A percentile compares a stretch with the other conserved stretches of the same genome.
phyloP scores from a whole-genome alignment of 768 basidiomycete genomes.

The Leccinum arenicola region DNA sequence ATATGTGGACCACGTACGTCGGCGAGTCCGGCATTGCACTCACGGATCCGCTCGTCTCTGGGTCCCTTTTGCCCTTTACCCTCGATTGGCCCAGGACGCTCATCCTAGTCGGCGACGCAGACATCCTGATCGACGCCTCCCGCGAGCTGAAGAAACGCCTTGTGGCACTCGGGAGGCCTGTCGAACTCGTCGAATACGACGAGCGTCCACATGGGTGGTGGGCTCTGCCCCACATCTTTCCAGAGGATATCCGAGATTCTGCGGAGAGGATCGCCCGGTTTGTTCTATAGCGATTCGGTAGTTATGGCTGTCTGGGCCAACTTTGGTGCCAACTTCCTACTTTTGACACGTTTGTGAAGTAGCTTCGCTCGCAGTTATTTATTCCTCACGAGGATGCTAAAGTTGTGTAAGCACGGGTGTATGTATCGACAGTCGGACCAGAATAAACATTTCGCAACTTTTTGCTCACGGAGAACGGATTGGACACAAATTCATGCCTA shows the following conservation, averaged over 20 bases:
- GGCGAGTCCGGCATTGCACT: conserved; percentile 5
- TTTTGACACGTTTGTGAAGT: not conserved
- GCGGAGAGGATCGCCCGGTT: conserved; percentile 12
- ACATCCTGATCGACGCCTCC: conserved; percentile 12
- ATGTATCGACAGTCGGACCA: not conserved
- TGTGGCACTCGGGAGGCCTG: not conserved
- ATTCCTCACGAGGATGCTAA: not conserved
- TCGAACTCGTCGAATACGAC: conserved; percentile 26
- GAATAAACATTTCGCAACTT: not conserved
- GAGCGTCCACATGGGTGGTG: conserved; percentile 24
- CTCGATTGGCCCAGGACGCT: conserved; percentile 22
- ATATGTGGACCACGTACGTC: conserved; percentile 4
- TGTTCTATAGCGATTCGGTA: not conserved
- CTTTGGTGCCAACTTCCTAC: not conserved
- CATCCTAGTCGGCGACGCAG: conserved; percentile 19
- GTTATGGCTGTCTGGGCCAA: not conserved
- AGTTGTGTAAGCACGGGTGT: not conserved
- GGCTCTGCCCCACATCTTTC: conserved; percentile 15
- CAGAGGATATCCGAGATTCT: conserved; percentile 10
- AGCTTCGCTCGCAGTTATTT: not conserved
- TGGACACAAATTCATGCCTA: not conserved
- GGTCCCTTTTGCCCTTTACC: conserved; percentile 12
- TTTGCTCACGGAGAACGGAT: not conserved
- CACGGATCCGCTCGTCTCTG: conserved; percentile 20
- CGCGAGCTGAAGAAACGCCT: conserved; percentile 13